These are phyloP conservation scores for Uncinocarpus reesii DNA, from an alignment of 2,329 filamentous ascomycete genomes.

Conservation along the genomic window DNA sequence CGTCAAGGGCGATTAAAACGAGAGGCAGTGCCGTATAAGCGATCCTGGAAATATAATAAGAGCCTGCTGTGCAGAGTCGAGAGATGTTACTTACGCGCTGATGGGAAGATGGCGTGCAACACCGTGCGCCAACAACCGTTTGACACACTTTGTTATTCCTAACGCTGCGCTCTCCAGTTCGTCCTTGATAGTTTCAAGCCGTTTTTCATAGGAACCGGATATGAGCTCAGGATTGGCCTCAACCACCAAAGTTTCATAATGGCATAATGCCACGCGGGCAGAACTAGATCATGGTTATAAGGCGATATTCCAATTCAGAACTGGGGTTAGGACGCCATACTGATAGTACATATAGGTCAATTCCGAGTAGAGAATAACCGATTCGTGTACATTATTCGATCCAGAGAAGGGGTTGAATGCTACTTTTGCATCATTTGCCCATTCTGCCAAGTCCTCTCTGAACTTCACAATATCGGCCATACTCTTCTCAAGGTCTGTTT, in stretches of 20 bases:
- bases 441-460: constrained; percentile 31
- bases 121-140: constrained; percentile 39
- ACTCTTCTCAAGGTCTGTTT: constrained; percentile 6
- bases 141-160: constrained; percentile 39
- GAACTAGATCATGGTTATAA: constrained; percentile 25
- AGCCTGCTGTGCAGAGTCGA: no score
- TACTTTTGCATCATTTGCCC: constrained; percentile 32
- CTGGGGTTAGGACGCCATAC: constrained; percentile 26
- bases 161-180: constrained; percentile 40
- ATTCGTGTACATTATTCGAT: constrained; percentile 29
- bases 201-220: constrained; percentile 33
- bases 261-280: constrained; percentile 37
- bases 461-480: constrained; percentile 26
- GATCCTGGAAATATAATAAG: constrained; percentile 14
- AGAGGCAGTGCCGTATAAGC: constrained; percentile 32
- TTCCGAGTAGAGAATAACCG: constrained; percentile 39
- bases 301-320: not conserved
- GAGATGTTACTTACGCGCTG: constrained; percentile 36
- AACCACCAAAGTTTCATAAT: constrained; percentile 40
- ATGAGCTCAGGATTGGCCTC: constrained; percentile 30
- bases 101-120: constrained; percentile 41
- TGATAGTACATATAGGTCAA: constrained; percentile 46
- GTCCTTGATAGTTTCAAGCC: constrained; percentile 22
- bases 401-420: constrained; percentile 3
- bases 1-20: constrained; percentile 32